Conservation (phyloP, 2,329 filamentous ascomycete species). For the Pyrenochaeta sp. region DNA sequence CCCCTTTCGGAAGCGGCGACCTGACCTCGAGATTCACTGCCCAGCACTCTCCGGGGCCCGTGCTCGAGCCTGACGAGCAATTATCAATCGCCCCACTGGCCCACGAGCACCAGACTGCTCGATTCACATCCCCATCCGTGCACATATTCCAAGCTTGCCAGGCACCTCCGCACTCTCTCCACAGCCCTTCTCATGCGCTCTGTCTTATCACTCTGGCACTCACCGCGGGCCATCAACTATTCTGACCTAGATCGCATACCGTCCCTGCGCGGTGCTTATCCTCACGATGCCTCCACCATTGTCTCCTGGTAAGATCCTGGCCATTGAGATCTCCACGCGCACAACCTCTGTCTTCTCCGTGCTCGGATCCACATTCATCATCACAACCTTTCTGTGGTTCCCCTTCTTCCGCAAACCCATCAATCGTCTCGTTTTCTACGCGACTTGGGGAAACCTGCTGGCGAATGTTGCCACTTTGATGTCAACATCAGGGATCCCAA, state of each 20-base stretch:
- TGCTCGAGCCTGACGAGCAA: no score
- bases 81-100: no score
- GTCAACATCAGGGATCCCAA: slow-evolving; percentile 65
- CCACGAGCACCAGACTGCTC: no score
- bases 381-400: slow-evolving; percentile 73
- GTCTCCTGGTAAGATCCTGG: slow-evolving; percentile 28
- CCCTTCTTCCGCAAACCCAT: slow-evolving; percentile 82
- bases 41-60: no score
- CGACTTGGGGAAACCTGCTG: slow-evolving; percentile 81
- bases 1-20: slow-evolving; percentile 1
- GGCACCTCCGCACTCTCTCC: no score
- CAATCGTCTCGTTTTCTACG: slow-evolving; percentile 84
- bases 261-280: not conserved
- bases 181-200: no score
- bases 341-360: slow-evolving; percentile 75
- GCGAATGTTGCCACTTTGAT: slow-evolving; percentile 80
- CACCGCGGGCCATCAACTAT: no score
- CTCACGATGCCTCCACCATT: slow-evolving; percentile 23
- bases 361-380: slow-evolving; percentile 73
- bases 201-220: no score
- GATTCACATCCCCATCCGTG: no score
- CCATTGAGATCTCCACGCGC: slow-evolving; percentile 70
- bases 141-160: no score
- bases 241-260: no score
- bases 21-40: slow-evolving; percentile 1